Base-by-base conservation (phyloP, 345 rosid species). In the Sisymbrium irio region DNA sequence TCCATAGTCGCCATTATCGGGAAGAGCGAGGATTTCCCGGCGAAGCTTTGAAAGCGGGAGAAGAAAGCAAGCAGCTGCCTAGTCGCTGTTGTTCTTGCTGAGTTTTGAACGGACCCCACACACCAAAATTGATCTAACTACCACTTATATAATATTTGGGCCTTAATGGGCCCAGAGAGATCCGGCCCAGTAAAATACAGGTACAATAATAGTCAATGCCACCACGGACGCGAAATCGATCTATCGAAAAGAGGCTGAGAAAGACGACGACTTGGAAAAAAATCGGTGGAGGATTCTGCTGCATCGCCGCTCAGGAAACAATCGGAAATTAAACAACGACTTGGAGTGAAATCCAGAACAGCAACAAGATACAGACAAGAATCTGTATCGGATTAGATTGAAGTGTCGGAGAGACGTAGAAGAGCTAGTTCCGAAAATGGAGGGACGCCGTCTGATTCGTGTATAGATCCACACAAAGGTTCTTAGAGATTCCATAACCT, bases 1-100 rank as follows among this genome's bases (percentile, higher is more conserved):
- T 74, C 86, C 88, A 85, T 84, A 80, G 79, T 80, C 75, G 75
- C 41, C 77, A 67, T 59, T 59, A n/a, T 28, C 73, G 71, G 74
- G 51, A 65, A 22, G 58, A 36, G 17, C 17, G 67, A 30, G 65
- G 49, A 73, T 55, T 55, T n/a, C 36, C 36, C 60, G 73, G 44
- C 57, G 59, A 49, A 30, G 54, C 19, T 50, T 11, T 49, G 68
- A 45, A 58, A 46, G 51, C 71, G 60, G 44, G 32, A 63, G 67
- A 54, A 47, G 56, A 15, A 14, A 41, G 74, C 18, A 10, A 41
- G 74, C 18, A 68, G 74, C 79, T 75, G 64, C 7, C 0, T 53
- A 35, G 66, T 73, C 58, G 45, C 40, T 72, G 44, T 72, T 54
- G 54, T 72, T 54, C 63, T 62, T 53, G 71, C 49, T 11, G 65